Evolutionary conservation across 2,329 filamentous ascomycete genomes (phyloP).

Genomic region (Huntiella moniliformis): DNA sequence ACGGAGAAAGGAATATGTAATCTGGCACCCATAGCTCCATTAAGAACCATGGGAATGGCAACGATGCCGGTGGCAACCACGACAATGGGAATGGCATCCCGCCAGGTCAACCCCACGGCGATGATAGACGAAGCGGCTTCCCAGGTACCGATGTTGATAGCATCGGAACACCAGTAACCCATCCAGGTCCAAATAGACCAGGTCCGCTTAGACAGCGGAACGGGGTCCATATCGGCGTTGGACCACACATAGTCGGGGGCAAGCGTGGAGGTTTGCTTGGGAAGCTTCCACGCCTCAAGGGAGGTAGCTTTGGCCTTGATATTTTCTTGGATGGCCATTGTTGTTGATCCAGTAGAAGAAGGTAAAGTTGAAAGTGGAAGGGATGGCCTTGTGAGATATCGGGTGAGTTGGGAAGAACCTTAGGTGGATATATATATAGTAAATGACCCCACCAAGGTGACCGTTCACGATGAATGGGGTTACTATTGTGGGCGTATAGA

Average conservation of each 20-base stretch:
- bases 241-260: conserved; percentile 17
- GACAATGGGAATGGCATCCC: conserved; percentile 26
- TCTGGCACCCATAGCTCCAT: conserved; percentile 24
- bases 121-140: conserved; percentile 19
- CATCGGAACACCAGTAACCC: conserved; percentile 29
- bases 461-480: too few species aligned
- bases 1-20: conserved; percentile 23
- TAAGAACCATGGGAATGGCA: conserved; percentile 25
- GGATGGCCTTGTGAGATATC: neutral
- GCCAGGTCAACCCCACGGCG: conserved; percentile 24
- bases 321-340: conserved; percentile 6
- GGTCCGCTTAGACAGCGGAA: conserved; percentile 22
- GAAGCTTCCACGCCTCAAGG: conserved; percentile 7
- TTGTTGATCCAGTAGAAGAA: neutral
- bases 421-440: too few species aligned
- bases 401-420: too few species aligned
- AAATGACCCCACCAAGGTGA: too few species aligned
- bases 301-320: conserved; percentile 9
- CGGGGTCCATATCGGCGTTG: conserved; percentile 20
- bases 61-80: conserved; percentile 26
- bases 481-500: too few species aligned
- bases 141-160: conserved; percentile 11
- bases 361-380: neutral
- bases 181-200: conserved; percentile 27
- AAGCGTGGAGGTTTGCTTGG: conserved; percentile 10